Conservation (phyloP, 805 yeast genomes). For the Wickerhamomyces rabaulensis region DNA sequence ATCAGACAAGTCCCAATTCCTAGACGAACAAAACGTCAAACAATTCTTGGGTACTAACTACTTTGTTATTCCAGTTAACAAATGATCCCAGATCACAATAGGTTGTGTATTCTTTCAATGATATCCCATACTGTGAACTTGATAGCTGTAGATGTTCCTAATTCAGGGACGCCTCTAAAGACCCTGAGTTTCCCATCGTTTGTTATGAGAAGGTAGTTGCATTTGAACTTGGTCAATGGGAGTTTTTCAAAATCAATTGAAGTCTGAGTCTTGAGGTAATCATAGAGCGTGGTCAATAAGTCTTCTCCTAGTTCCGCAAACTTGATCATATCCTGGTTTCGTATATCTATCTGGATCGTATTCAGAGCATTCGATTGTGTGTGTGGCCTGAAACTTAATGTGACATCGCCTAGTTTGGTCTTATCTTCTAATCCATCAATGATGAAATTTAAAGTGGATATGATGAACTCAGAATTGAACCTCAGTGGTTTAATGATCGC, state of each 20-base stretch:
- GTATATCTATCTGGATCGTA: slow-evolving; percentile 23
- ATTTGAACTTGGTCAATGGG: slow-evolving; percentile 12
- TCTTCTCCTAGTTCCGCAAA: slow-evolving; percentile 10
- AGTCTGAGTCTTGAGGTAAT: slow-evolving; percentile 22
- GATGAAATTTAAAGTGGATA: slow-evolving; percentile 22
- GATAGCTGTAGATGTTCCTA: slow-evolving; percentile 15
- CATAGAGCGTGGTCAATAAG: slow-evolving; percentile 15
- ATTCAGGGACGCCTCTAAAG: slow-evolving; percentile 16
- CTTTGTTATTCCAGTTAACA: slow-evolving; percentile 12
- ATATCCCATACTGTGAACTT: slow-evolving; percentile 24
- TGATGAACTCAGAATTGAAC: slow-evolving; percentile 21
- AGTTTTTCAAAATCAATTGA: slow-evolving; percentile 25
- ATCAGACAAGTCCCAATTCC: slow-evolving; percentile 4
- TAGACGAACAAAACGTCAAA: slow-evolving; percentile 8
- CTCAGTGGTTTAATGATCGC: slow-evolving; percentile 19
- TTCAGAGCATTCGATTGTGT: slow-evolving; percentile 21
- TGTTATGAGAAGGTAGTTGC: slow-evolving; percentile 16
- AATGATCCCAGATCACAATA: neutral
- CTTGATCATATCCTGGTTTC: slow-evolving; percentile 19
- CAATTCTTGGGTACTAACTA: slow-evolving; percentile 20
- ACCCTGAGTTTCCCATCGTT: slow-evolving; percentile 20
- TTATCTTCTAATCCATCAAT: slow-evolving; percentile 13
- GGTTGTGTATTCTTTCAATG: slow-evolving; percentile 7
- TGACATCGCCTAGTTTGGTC: slow-evolving; percentile 23
- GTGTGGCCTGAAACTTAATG: slow-evolving; percentile 19